A percentile compares a stretch with the other conserved stretches of the same genome.
Evolutionary conservation across 116 monocot species (phyloP).

Genomic region (Iris pallida): DNA sequence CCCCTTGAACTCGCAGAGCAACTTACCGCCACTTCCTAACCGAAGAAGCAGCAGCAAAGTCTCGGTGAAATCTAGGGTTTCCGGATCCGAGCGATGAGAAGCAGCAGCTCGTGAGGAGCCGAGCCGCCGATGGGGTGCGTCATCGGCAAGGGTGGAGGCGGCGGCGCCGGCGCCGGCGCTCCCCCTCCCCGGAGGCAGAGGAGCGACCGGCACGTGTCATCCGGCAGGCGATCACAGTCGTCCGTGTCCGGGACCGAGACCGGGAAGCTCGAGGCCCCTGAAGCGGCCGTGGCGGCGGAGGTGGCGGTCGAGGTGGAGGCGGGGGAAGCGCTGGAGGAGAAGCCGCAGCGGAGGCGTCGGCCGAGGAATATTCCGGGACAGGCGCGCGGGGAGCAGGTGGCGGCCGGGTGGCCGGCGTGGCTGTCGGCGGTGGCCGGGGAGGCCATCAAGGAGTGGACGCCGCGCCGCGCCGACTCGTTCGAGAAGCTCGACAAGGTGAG

Average conservation of each 20-base stretch:
- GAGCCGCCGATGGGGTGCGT: slow-evolving; percentile 10
- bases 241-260: not conserved
- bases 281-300: not conserved
- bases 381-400: slow-evolving; percentile 35
- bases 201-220: slow-evolving; percentile 13
- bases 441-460: slow-evolving; percentile 52
- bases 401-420: slow-evolving; percentile 59
- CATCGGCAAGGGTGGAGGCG: slow-evolving; percentile 6
- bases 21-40: too few species aligned
- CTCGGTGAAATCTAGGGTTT: too few species aligned
- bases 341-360: slow-evolving; percentile 7
- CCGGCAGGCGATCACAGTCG: slow-evolving; percentile 1
- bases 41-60: too few species aligned
- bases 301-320: not conserved
- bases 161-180: not conserved
- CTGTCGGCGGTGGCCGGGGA: slow-evolving; percentile 49
- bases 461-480: slow-evolving; percentile 45
- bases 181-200: not conserved
- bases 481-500: slow-evolving; percentile 53
- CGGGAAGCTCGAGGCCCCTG: not conserved
- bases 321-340: slow-evolving; percentile 1
- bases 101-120: too few species aligned
- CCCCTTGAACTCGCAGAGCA: too few species aligned
- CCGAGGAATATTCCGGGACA: not conserved
- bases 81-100: too few species aligned